Evolutionary conservation across 78 protist species (phyloP).

Genomic region (Capsaspora owczarzaki): DNA sequence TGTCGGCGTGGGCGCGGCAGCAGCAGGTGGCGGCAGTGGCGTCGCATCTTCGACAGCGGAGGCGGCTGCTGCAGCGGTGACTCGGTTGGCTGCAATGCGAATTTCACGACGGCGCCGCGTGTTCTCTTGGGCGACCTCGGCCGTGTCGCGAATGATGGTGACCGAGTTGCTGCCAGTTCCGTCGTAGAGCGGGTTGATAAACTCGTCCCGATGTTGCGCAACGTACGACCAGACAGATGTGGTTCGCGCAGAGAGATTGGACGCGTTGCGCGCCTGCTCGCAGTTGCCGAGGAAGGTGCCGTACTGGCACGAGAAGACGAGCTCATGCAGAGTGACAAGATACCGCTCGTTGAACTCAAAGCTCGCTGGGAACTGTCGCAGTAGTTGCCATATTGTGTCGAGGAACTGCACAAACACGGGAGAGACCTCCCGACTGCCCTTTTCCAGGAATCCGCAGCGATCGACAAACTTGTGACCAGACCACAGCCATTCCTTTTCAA

Average conservation of each 20-base stretch:
- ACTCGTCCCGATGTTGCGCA: no score
- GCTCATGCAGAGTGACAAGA: conserved; percentile 24
- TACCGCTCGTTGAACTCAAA: conserved; percentile 75
- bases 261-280: not conserved
- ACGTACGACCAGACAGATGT: not conserved
- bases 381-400: conserved; percentile 76
- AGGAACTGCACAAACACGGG: conserved; percentile 90
- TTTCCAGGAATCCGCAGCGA: conserved; percentile 16
- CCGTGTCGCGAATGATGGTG: no score
- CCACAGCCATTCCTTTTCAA: conserved; percentile 89
- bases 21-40: no score
- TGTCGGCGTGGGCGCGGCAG: no score
- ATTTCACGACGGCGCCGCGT: no score
- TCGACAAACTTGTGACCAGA: conserved; percentile 77
- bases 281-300: not conserved
- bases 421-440: conserved; percentile 8
- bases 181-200: no score
- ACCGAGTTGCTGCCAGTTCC: no score
- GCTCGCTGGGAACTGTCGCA: conserved; percentile 51
- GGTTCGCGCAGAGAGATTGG: not conserved
- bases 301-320: not conserved
- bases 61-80: no score
- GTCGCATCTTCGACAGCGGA: no score
- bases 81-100: no score
- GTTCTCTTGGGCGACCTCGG: no score